Base-by-base conservation (phyloP, 2,329 filamentous ascomycete genomes). In the Alternaria longipes region DNA sequence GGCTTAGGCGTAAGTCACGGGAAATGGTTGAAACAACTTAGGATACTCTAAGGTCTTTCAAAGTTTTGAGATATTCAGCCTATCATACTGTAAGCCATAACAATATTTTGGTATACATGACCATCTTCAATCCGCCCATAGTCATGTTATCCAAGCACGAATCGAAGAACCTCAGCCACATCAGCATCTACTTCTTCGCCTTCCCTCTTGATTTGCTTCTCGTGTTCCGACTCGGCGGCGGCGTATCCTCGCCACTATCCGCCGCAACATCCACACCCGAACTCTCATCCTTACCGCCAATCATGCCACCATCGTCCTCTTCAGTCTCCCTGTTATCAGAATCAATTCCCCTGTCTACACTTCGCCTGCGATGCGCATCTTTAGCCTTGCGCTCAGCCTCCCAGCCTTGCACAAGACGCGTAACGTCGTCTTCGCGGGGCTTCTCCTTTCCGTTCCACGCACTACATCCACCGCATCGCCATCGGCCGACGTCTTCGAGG, bases 401-500 rank as follows among this genome's bases (percentile, higher is more conserved):
- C 75, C 74, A 78, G 11, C 60, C 65, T 47, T 75, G 64, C 0
- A 77, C 74, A 20, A 78, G 54, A 11, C 59, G 60, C 1, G 65
- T 66, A 11, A 94, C 83, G 53, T 94, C 90, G 53, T 94, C 90
- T 73, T 90, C 88, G 67, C 88, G 87, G 8, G 89, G 87, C 76
- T 94, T 91, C 70, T 93, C 87, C 71, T 91, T 87, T 0, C 94
- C 94, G 75, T 99, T 99, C 81, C 86, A 85, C 2, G 88, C 84
- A 9, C 90, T 89, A 74, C 95, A 99, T n/a, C 87, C 87, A 76
- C 92, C 91, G 78, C 95, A 99, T 62, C 90, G 89, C 95, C 95
- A 99, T 63, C 85, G 84, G 2, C 94, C 95, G 1, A 99, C 74
- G 53, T 97, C 94, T 40, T 91, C 88, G 1, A 94, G 81, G 0